phyloP scores from a whole-genome alignment of 176 grass and related monocot genomes.

The Rhynchospora tenuis region DNA sequence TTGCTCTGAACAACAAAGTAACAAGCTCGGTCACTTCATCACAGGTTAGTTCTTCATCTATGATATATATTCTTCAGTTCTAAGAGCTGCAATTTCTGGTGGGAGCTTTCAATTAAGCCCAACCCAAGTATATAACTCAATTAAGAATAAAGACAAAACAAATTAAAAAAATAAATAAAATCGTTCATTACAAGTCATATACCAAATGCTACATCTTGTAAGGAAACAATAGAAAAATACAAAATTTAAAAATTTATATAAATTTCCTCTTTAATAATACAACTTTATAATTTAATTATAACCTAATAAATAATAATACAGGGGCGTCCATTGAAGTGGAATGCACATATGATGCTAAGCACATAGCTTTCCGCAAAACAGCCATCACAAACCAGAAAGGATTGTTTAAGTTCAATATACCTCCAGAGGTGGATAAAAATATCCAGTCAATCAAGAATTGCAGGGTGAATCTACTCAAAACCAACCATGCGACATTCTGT shows the following conservation, averaged over 20 bases:
- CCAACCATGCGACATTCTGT: slow-evolving; percentile 27
- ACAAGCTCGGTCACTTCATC: slow-evolving; percentile 27
- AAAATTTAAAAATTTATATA: neutral
- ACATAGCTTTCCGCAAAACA: slow-evolving; percentile 10
- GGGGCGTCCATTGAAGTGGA: slow-evolving; percentile 27
- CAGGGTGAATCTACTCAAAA: slow-evolving; percentile 22
- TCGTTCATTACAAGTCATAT: neutral
- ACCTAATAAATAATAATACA: neutral
- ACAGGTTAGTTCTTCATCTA: slow-evolving; percentile 14
- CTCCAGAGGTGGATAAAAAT: slow-evolving; percentile 13
- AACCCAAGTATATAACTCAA: neutral
- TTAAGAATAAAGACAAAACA: neutral
- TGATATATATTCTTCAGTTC: neutral
- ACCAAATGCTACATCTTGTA: neutral
- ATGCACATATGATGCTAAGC: slow-evolving; percentile 10
- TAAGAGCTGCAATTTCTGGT: neutral
- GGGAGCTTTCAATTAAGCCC: neutral
- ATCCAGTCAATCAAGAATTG: slow-evolving; percentile 20
- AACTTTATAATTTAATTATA: neutral
- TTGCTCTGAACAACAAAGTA: slow-evolving; percentile 17
- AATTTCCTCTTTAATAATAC: neutral
- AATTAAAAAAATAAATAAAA: too few relatives aligned
- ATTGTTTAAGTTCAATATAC: slow-evolving; percentile 16
- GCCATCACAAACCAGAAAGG: slow-evolving; percentile 23
- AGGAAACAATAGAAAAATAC: neutral